These are phyloP conservation scores for Magnaporthiopsis rhizophila DNA, from an alignment of 2,329 filamentous ascomycete species.

Conservation along the genomic window DNA sequence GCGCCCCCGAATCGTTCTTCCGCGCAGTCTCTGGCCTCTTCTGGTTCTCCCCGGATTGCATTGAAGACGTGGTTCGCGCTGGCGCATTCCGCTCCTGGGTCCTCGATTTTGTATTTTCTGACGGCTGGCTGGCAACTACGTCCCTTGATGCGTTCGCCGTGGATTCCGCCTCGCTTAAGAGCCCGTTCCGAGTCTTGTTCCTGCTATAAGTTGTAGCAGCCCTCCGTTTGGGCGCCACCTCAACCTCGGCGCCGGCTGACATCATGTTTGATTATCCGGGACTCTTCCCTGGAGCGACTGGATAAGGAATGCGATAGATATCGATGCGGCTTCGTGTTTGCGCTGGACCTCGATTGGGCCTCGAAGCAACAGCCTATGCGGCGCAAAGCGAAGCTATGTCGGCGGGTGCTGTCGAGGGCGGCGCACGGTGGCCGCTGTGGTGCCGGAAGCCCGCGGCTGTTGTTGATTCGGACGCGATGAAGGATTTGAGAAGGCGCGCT, in stretches of 20 bases:
- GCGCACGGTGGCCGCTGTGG: too few species aligned
- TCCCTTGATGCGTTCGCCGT: neutral
- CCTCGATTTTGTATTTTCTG: neutral
- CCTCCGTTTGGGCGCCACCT: slow-evolving; percentile 21
- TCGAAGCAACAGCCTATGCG: neutral
- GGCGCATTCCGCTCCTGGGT: neutral
- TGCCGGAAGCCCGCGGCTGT: neutral
- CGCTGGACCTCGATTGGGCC: neutral
- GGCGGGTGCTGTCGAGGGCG: neutral
- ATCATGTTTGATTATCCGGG: slow-evolving; percentile 8
- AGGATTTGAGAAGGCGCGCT: neutral
- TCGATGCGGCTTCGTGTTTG: neutral
- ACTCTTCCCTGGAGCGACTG: neutral
- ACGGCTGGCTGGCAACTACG: neutral
- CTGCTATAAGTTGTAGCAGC: slow-evolving; percentile 22
- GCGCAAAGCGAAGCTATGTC: neutral
- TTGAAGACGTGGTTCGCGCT: neutral
- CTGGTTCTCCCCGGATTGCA: neutral
- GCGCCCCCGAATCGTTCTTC: neutral
- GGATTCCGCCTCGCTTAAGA: slow-evolving; percentile 4
- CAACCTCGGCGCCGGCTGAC: slow-evolving; percentile 15
- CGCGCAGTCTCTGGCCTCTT: neutral
- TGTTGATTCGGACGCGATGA: neutral
- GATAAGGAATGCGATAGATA: neutral
- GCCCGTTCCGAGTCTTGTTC: slow-evolving; percentile 6